phyloP scores from a whole-genome alignment of 257 asterid species.

The Jasminum sambac region DNA sequence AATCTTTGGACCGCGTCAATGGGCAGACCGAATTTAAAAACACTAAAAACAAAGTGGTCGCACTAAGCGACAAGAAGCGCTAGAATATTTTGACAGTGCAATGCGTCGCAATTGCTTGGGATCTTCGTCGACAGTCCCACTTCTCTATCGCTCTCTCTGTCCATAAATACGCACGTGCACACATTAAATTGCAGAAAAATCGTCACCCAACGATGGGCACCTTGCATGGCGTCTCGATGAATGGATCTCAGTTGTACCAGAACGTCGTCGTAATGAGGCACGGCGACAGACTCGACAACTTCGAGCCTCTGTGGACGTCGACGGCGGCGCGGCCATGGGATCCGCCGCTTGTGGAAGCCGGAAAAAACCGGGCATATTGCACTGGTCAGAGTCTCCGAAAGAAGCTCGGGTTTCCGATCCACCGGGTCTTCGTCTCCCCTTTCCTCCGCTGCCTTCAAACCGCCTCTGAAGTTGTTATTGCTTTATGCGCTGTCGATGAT shows the following conservation, averaged over 20 bases:
- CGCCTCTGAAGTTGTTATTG: conserved; percentile 39
- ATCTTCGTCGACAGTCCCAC: neutral
- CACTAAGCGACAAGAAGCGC: neutral
- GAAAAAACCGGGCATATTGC: conserved; percentile 40
- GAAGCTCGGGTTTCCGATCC: conserved; percentile 34
- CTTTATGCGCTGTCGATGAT: conserved; percentile 32
- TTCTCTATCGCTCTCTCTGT: neutral
- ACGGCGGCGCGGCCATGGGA: conserved; percentile 50
- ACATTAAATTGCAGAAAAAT: neutral
- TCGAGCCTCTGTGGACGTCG: conserved; percentile 41
- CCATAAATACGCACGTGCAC: neutral
- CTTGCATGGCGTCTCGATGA: neutral
- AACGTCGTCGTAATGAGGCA: conserved; percentile 57
- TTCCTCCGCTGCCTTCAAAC: conserved; percentile 53
- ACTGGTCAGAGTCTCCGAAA: conserved; percentile 37
- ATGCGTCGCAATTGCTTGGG: neutral
- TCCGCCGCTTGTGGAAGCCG: conserved; percentile 44
- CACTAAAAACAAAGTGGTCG: no score
- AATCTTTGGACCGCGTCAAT: no score
- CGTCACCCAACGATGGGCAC: neutral
- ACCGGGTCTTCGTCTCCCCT: conserved; percentile 47
- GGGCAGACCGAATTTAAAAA: no score
- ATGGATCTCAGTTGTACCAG: conserved; percentile 13
- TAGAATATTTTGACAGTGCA: neutral
- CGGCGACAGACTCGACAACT: conserved; percentile 50